Evolutionary conservation across 192 early-diverging fungal genomes (phyloP).

Genomic region (Entrophospora sp.): DNA sequence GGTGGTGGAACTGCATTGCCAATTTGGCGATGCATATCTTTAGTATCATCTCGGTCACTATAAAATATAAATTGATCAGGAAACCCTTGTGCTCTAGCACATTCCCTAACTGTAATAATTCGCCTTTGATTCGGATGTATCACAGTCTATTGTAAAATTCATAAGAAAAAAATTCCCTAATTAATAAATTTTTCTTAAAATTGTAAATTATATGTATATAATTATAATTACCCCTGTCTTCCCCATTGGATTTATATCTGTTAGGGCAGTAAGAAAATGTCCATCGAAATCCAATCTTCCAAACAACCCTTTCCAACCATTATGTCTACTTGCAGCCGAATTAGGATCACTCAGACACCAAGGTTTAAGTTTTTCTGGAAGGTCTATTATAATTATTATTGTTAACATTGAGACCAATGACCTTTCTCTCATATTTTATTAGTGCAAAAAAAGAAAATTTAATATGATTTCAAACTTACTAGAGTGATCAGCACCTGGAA

Average conservation of each 20-base stretch:
- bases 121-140: conserved; percentile 55
- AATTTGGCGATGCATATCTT: conserved; percentile 52
- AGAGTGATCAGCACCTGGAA: conserved; percentile 44
- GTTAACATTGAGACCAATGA: neutral
- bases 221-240: conserved; percentile 39
- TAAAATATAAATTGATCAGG: conserved; percentile 53
- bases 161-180: neutral
- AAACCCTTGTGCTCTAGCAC: conserved; percentile 63
- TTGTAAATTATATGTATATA: neutral
- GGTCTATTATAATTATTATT: neutral
- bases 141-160: conserved; percentile 34
- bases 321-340: conserved; percentile 43
- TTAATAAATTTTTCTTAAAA: neutral
- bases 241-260: conserved; percentile 52
- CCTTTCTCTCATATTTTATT: neutral
- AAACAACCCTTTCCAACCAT: conserved; percentile 56
- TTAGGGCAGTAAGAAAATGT: conserved; percentile 48
- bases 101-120: conserved; percentile 51
- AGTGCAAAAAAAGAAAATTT: neutral
- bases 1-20: conserved; percentile 67
- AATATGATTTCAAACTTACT: conserved; percentile 18
- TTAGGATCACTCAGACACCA: conserved; percentile 47
- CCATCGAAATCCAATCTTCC: conserved; percentile 54
- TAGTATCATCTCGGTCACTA: conserved; percentile 26
- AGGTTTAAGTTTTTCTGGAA: conserved; percentile 42